Evolutionary conservation across 352 stramenopile genomes (phyloP).

Genomic region (Elongisporangium anandrum): DNA sequence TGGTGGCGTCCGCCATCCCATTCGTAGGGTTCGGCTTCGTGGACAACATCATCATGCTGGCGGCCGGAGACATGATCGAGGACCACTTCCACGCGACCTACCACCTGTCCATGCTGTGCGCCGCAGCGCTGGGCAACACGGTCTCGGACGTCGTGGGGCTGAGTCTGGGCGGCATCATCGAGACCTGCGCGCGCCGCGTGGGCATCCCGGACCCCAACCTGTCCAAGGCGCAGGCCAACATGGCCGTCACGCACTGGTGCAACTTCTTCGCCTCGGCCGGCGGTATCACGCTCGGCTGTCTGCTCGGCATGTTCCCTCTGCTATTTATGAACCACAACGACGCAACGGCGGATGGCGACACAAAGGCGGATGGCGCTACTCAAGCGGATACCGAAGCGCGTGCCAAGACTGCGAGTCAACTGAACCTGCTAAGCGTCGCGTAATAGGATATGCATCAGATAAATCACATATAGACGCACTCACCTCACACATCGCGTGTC

Average conservation of each 20-base stretch:
- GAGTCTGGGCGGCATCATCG: slow-evolving; percentile 91
- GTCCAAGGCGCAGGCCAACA: slow-evolving; percentile 72
- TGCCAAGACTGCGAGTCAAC: neutral
- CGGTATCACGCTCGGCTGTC: slow-evolving; percentile 85
- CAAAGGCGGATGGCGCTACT: neutral
- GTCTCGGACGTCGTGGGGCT: slow-evolving; percentile 92
- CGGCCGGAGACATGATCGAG: slow-evolving; percentile 94
- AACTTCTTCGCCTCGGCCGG: slow-evolving; percentile 77
- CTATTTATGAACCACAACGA: slow-evolving; percentile 81
- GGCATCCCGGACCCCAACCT: slow-evolving; percentile 71
- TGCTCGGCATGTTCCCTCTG: slow-evolving; percentile 89
- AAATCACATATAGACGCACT: neutral
- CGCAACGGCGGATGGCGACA: slow-evolving; percentile 45
- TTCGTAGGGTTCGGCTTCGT: slow-evolving; percentile 85
- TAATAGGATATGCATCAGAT: neutral
- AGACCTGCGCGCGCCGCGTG: slow-evolving; percentile 60
- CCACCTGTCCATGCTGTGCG: slow-evolving; percentile 94
- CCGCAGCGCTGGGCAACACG: slow-evolving; percentile 93
- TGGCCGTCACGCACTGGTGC: slow-evolving; percentile 66
- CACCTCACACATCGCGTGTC: neutral
- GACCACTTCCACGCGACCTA: slow-evolving; percentile 90
- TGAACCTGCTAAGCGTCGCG: neutral
- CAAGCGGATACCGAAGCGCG: neutral
- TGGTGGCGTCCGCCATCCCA: slow-evolving; percentile 72
- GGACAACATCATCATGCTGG: slow-evolving; percentile 86